These are phyloP conservation scores for Leucaena leucocephala DNA, from an alignment of 306 rosid species.

Conservation along the genomic window DNA sequence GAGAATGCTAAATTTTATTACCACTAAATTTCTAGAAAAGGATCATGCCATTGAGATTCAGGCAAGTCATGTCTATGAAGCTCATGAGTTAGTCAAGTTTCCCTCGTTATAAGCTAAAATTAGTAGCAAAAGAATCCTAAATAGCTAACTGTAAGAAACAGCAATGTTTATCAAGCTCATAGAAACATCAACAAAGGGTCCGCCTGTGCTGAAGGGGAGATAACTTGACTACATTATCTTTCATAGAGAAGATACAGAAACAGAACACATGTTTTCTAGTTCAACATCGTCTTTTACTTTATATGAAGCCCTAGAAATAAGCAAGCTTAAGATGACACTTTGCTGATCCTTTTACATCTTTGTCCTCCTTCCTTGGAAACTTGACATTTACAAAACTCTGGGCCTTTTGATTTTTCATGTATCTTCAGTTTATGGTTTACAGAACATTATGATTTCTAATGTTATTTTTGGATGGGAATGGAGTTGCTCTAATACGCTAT, in stretches of 20 bases:
- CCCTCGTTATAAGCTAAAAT: neutral
- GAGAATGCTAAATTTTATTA: slow-evolving; percentile 9
- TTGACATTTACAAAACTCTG: neutral
- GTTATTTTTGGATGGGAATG: neutral
- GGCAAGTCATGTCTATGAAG: neutral
- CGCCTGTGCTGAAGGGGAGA: neutral
- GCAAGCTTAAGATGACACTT: neutral
- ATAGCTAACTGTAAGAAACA: neutral
- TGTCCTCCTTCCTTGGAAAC: slow-evolving; percentile 8
- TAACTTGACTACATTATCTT: neutral
- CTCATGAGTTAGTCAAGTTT: neutral
- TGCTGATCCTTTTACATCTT: neutral
- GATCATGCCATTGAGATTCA: neutral
- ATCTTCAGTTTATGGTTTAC: neutral
- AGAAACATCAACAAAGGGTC: neutral
- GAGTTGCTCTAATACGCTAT: neutral
- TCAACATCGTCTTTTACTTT: neutral
- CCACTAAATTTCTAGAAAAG: neutral
- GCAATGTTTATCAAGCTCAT: neutral
- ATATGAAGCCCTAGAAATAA: neutral
- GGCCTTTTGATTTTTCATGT: neutral
- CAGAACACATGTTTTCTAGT: neutral
- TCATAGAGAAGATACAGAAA: neutral
- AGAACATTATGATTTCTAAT: neutral
- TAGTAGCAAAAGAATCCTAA: neutral